These are phyloP conservation scores for Leccinellum luteum DNA, from an alignment of 768 basidiomycete genomes.

Conservation along the genomic window DNA sequence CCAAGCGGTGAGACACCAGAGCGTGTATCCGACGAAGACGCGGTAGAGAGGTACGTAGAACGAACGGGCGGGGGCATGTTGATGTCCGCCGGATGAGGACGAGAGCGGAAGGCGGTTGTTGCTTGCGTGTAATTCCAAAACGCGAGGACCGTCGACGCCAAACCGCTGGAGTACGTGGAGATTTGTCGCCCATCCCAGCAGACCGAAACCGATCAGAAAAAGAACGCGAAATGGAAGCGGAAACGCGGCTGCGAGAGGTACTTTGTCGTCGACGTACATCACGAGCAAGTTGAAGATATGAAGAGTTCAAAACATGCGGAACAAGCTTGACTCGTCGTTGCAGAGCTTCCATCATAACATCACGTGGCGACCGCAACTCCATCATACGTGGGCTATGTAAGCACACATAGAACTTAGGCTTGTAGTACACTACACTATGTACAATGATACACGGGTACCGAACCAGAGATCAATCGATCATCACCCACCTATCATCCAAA, in stretches of 20 bases:
- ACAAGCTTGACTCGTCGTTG: background rate
- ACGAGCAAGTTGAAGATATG: background rate
- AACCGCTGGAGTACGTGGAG: constrained; percentile 76
- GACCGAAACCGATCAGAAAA: constrained; percentile 71
- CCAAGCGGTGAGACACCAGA: constrained; percentile 70
- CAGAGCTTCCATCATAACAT: no score
- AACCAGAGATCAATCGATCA: no score
- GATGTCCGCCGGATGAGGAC: constrained; percentile 23
- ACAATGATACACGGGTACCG: no score
- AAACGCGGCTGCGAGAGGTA: constrained; percentile 55
- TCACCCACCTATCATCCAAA: constrained; percentile 51
- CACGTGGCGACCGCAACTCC: no score
- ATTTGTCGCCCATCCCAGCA: constrained; percentile 92
- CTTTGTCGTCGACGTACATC: constrained; percentile 40
- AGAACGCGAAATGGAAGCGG: constrained; percentile 94
- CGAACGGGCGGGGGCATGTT: constrained; percentile 20
- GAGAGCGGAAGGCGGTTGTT: constrained; percentile 17
- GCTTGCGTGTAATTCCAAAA: constrained; percentile 55
- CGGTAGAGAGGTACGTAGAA: constrained; percentile 66
- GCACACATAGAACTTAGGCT: no score
- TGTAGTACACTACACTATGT: no score
- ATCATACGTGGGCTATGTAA: no score
- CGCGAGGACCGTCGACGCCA: constrained; percentile 69
- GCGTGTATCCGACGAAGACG: constrained; percentile 57
- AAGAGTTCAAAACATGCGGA: constrained; percentile 4